phyloP scores from a whole-genome alignment of 2,329 filamentous ascomycete species.

The Coniochaeta sp. region DNA sequence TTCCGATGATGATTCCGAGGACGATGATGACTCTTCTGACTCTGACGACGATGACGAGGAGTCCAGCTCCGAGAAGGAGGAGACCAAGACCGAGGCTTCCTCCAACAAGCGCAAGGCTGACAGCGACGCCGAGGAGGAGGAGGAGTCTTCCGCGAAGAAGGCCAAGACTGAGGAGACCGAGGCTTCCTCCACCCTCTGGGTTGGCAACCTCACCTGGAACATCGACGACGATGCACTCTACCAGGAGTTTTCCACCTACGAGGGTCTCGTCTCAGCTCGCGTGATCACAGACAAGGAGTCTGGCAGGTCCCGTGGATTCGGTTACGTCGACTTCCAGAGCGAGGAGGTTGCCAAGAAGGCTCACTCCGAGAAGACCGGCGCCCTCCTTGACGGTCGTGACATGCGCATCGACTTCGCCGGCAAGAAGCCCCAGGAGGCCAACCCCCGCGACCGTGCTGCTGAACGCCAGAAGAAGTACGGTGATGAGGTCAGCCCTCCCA shows the following conservation, averaged over 20 bases:
- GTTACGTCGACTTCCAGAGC: slow-evolving; percentile 81
- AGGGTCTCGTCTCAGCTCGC: slow-evolving; percentile 64
- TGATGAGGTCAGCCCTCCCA: slow-evolving; percentile 71
- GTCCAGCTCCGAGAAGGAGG: slow-evolving; percentile 24
- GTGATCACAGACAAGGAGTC: slow-evolving; percentile 77
- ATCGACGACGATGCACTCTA: slow-evolving; percentile 77
- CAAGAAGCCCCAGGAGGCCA: slow-evolving; percentile 17
- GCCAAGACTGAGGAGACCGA: slow-evolving; percentile 50
- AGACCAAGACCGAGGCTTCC: slow-evolving; percentile 36
- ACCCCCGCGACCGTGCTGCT: slow-evolving; percentile 43
- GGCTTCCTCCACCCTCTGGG: slow-evolving; percentile 66
- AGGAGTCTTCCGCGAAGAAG: slow-evolving; percentile 56
- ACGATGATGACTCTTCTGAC: slow-evolving; percentile 1
- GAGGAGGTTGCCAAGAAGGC: slow-evolving; percentile 38
- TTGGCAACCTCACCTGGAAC: slow-evolving; percentile 87
- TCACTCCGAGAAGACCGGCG: slow-evolving; percentile 29
- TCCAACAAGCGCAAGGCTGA: slow-evolving; percentile 65
- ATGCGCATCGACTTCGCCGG: slow-evolving; percentile 31
- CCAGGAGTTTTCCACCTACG: slow-evolving; percentile 74
- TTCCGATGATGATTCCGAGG: not conserved
- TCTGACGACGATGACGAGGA: slow-evolving; percentile 7
- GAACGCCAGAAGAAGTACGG: slow-evolving; percentile 66
- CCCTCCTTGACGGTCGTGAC: slow-evolving; percentile 27
- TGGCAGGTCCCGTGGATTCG: slow-evolving; percentile 85
- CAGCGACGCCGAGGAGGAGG: slow-evolving; percentile 32